Evolutionary conservation across 2,329 filamentous ascomycete genomes (phyloP).

Genomic region (Exophiala spinifera): DNA sequence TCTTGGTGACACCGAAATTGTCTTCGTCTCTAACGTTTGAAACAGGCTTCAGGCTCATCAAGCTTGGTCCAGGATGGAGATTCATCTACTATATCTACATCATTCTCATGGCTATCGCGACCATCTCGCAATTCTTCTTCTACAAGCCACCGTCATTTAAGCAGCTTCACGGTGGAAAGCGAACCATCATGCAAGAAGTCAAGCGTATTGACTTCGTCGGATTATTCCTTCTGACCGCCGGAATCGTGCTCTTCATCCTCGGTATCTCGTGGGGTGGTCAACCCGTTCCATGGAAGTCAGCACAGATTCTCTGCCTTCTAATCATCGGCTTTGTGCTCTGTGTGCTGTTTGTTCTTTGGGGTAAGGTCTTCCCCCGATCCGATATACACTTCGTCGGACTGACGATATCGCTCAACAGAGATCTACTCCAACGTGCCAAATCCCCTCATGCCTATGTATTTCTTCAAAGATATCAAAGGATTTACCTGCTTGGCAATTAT

Average conservation of each 20-base stretch:
- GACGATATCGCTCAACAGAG: neutral
- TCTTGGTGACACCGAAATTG: too few species aligned
- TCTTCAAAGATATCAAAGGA: slow-evolving; percentile 16
- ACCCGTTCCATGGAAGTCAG: slow-evolving; percentile 22
- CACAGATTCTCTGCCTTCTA: slow-evolving; percentile 30
- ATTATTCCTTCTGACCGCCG: slow-evolving; percentile 30
- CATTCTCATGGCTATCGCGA: slow-evolving; percentile 31
- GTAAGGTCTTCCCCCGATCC: neutral
- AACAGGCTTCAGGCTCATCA: neutral
- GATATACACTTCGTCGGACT: neutral
- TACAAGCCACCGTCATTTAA: slow-evolving; percentile 43
- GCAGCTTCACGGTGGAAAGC: slow-evolving; percentile 39
- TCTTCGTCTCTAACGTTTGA: too few species aligned
- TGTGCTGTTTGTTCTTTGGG: slow-evolving; percentile 31
- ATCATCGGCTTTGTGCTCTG: slow-evolving; percentile 27
- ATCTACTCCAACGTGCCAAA: slow-evolving; percentile 6
- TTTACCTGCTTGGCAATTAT: slow-evolving; percentile 15
- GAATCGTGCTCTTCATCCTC: slow-evolving; percentile 32
- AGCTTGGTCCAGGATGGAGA: slow-evolving; percentile 2
- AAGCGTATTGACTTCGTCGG: slow-evolving; percentile 32
- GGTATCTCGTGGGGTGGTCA: slow-evolving; percentile 32
- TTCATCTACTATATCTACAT: slow-evolving; percentile 46
- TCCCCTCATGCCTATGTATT: slow-evolving; percentile 12
- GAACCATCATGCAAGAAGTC: slow-evolving; percentile 36
- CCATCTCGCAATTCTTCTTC: slow-evolving; percentile 38